Conservation (phyloP, 345 rosid species). For the Eucalyptus virginea region DNA sequence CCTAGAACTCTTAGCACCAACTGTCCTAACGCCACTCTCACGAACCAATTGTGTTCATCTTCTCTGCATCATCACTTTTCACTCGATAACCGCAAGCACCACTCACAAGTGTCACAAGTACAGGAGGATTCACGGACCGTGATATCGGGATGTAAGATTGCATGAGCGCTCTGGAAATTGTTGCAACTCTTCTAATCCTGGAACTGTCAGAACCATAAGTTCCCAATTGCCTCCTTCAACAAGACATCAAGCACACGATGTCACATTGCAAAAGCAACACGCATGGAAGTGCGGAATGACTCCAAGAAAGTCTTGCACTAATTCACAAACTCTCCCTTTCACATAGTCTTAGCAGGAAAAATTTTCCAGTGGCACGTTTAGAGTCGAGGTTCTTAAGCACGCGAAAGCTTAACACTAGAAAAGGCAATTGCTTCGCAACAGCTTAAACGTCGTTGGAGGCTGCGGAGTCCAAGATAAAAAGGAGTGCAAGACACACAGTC, state of each 20-base stretch:
- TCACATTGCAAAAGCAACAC: background rate
- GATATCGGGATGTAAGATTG: conserved; percentile 92
- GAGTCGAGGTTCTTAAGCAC: background rate
- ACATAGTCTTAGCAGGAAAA: background rate
- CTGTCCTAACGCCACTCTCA: too few relatives aligned
- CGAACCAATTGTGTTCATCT: too few relatives aligned
- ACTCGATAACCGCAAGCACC: too few relatives aligned
- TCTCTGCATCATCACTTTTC: too few relatives aligned
- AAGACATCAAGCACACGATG: background rate
- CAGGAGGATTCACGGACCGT: too few relatives aligned
- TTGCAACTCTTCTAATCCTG: conserved; percentile 93
- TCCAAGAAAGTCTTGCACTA: background rate
- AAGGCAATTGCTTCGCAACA: background rate
- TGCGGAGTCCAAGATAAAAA: background rate
- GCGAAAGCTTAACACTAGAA: background rate
- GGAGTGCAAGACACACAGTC: background rate
- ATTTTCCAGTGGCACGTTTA: background rate
- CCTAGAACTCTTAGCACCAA: too few relatives aligned
- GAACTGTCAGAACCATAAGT: conserved; percentile 62
- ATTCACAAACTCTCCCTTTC: background rate
- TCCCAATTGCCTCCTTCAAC: conserved; percentile 77
- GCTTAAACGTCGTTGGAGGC: background rate
- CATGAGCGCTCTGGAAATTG: conserved; percentile 83
- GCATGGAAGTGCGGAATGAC: background rate
- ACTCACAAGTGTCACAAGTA: too few relatives aligned